A percentile compares a stretch with the other conserved stretches of the same genome.
These are phyloP conservation scores for Gillenia trifoliata DNA, from an alignment of 306 rosid genomes.

Conservation along the genomic window DNA sequence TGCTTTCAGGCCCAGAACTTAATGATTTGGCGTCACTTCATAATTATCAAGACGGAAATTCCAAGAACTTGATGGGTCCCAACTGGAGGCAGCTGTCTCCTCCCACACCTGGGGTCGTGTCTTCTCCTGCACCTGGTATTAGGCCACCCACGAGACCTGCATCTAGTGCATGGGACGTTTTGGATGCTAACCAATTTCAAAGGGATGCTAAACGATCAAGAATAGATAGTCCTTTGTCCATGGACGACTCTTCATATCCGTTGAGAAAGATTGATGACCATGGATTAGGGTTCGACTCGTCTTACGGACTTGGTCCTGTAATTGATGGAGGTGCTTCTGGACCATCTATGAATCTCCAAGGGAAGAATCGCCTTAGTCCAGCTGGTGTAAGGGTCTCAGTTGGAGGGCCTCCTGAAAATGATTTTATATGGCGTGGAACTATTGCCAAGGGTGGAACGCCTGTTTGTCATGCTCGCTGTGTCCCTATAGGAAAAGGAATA, in stretches of 20 bases:
- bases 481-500: slow-evolving; percentile 83
- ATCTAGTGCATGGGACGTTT: slow-evolving; percentile 71
- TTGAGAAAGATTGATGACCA: slow-evolving; percentile 53
- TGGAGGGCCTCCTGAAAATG: slow-evolving; percentile 58
- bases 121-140: slow-evolving; percentile 59
- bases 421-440: slow-evolving; percentile 88
- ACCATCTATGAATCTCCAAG: slow-evolving; percentile 44
- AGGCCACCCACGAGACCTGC: slow-evolving; percentile 58
- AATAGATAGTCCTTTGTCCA: slow-evolving; percentile 52
- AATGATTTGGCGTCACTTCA: slow-evolving; percentile 47
- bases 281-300: slow-evolving; percentile 48
- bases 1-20: slow-evolving; percentile 54
- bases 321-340: slow-evolving; percentile 43
- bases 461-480: slow-evolving; percentile 92
- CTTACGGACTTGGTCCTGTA: slow-evolving; percentile 44
- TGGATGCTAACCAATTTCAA: slow-evolving; percentile 66
- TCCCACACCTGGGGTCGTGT: slow-evolving; percentile 62
- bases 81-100: slow-evolving; percentile 86
- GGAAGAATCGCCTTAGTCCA: slow-evolving; percentile 56
- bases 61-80: slow-evolving; percentile 60
- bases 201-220: slow-evolving; percentile 79
- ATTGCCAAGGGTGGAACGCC: slow-evolving; percentile 98
- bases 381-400: slow-evolving; percentile 40
- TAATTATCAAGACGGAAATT: slow-evolving; percentile 65
- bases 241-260: slow-evolving; percentile 56